Percentiles rank a stretch among this genome's conserved stretches.
Conservation (phyloP, 192 early-diverging fungal species). For the Linnemannia schmuckeri region DNA sequence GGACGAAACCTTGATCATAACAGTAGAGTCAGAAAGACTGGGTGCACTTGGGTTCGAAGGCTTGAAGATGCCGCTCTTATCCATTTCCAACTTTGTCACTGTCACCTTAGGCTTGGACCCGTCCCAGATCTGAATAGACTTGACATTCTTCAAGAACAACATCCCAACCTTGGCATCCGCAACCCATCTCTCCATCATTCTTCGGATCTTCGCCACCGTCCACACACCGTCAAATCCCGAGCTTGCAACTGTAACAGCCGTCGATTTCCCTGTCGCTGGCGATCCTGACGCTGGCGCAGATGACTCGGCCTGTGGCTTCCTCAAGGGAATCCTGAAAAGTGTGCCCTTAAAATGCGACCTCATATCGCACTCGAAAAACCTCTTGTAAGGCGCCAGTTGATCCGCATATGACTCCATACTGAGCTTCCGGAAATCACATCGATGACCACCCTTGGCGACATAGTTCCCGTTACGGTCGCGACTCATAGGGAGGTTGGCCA, state of each 20-base stretch:
- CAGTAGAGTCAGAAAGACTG: no score
- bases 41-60: neutral
- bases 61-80: neutral
- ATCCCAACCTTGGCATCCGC: slow-evolving; percentile 17
- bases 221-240: neutral
- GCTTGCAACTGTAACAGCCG: no score
- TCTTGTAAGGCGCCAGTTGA: slow-evolving; percentile 28
- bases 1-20: no score
- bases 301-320: no score
- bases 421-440: slow-evolving; percentile 22
- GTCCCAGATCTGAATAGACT: neutral
- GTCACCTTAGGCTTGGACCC: neutral
- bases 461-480: neutral
- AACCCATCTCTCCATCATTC: slow-evolving; percentile 14
- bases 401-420: slow-evolving; percentile 5
- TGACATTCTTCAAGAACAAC: slow-evolving; percentile 29
- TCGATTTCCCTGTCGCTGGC: no score
- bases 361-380: slow-evolving; percentile 28
- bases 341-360: slow-evolving; percentile 34
- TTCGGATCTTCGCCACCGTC: neutral
- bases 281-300: no score
- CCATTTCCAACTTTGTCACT: neutral
- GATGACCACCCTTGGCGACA: slow-evolving; percentile 13
- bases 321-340: slow-evolving; percentile 39
- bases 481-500: slow-evolving; percentile 10